Percentiles rank a stretch among this genome's conserved stretches.
Conservation (phyloP, 176 grass and related monocot genomes). For the Eragrostis curvula region DNA sequence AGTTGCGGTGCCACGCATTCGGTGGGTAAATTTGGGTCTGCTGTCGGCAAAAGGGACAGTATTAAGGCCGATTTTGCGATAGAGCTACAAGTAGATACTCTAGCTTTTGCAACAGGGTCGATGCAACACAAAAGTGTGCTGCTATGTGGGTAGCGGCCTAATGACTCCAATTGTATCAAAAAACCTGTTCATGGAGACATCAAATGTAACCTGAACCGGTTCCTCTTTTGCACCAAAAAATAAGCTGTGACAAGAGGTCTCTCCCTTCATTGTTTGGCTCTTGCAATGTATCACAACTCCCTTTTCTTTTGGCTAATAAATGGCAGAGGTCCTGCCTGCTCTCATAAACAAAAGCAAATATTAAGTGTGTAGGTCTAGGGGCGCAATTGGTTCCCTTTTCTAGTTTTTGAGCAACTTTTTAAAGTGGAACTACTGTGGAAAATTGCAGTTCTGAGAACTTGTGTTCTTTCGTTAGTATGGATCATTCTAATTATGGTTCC, state of each 20-base stretch:
- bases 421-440: background rate
- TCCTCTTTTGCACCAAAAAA: background rate
- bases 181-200: background rate
- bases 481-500: background rate
- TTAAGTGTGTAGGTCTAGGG: background rate
- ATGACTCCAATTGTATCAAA: background rate
- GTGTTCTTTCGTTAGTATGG: background rate
- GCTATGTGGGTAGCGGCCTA: background rate
- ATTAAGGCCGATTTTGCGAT: background rate
- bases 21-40: background rate
- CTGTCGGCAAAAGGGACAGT: background rate
- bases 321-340: background rate
- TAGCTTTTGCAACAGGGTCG: background rate
- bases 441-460: background rate
- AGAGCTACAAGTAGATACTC: background rate
- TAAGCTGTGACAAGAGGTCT: background rate
- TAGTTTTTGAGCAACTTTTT: slow-evolving; percentile 9
- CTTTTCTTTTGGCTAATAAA: background rate
- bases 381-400: background rate
- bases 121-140: background rate
- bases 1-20: background rate
- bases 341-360: background rate
- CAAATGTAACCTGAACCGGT: background rate
- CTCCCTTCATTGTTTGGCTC: background rate
- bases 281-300: background rate